Conservation (phyloP, 2,329 filamentous ascomycete genomes). For the Ampelomyces quisqualis region DNA sequence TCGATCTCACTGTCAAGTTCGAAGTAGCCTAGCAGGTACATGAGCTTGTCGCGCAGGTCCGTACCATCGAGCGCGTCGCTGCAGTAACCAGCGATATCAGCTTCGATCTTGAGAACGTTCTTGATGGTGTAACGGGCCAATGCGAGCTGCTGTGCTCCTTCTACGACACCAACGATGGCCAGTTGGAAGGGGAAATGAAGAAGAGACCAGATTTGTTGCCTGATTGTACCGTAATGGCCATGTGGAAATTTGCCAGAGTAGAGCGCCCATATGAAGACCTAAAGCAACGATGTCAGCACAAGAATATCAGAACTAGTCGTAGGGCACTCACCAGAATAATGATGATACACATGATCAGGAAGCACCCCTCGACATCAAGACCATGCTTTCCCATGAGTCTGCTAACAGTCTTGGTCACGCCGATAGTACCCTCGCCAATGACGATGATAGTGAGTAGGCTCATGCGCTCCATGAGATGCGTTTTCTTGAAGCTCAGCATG, state of each 20-base stretch:
- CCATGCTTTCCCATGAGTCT: slow-evolving; percentile 42
- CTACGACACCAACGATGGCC: slow-evolving; percentile 63
- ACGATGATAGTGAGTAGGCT: slow-evolving; percentile 65
- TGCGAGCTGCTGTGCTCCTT: slow-evolving; percentile 61
- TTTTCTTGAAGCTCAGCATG: slow-evolving; percentile 62
- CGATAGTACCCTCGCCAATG: slow-evolving; percentile 65
- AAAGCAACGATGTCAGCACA: slow-evolving; percentile 1
- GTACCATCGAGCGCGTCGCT: slow-evolving; percentile 32
- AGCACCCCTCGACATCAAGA: slow-evolving; percentile 38
- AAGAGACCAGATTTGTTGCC: slow-evolving; percentile 60
- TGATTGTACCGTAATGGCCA: slow-evolving; percentile 53
- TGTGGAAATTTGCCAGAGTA: slow-evolving; percentile 60
- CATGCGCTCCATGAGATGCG: slow-evolving; percentile 65
- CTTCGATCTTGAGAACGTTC: slow-evolving; percentile 45
- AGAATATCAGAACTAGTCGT: no score
- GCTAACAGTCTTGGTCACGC: slow-evolving; percentile 57
- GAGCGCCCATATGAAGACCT: slow-evolving; percentile 62
- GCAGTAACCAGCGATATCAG: slow-evolving; percentile 45
- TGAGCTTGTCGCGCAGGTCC: slow-evolving; percentile 33
- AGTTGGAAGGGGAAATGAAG: slow-evolving; percentile 66
- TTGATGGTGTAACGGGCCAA: slow-evolving; percentile 50
- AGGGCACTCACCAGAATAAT: slow-evolving; percentile 32
- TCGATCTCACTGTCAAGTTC: slow-evolving; percentile 38
- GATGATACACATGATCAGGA: slow-evolving; percentile 42
- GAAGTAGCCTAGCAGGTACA: slow-evolving; percentile 27